Base-by-base conservation (phyloP, 768 basidiomycete species). In the Trametes coccinea region DNA sequence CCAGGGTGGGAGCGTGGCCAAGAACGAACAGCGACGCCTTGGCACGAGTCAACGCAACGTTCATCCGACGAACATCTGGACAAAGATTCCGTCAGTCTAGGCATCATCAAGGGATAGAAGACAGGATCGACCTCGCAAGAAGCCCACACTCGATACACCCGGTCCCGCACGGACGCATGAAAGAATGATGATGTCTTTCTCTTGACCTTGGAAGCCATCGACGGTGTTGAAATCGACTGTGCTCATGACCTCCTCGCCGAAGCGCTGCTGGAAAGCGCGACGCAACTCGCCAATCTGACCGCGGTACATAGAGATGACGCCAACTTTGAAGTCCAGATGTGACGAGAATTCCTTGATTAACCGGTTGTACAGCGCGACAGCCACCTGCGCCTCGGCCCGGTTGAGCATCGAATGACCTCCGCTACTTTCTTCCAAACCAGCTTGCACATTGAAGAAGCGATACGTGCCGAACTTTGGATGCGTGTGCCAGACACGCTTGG, bases 181-280 rank as follows among this genome's bases (percentile, higher is more conserved):
- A 17, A 99, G 80, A 66, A 99, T 98, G 75, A 99, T 96, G 55
- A 99, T 85, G 67, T 96, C 93, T 73, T 99, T 99, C 74, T 99
- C 97, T 77, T 99, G 97, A 50, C 97, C 97, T 74, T 99, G 97
- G 71, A 98, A 98, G 9, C 96, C 97, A 74, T 99, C 96, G 41
- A 99, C 96, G 0, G 97, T 98, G 71, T 97, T 91, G 78, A 99
- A 98, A 69, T 95, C 90, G 41, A 99, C 84, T 45, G 81, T 84
- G 34, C 80, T 80, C 0, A 88, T 68, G 22, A 97, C 84, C 27
- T 85, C 81, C 34, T 77, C 71, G 2, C 95, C 94, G 72, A 92
- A 97, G 13, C 82, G 80, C 56, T 79, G 74, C 47, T 80, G 77
- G 67, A 99, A 98, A 5, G 81, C 76, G 13, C 82, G 79, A 33